phyloP scores from a whole-genome alignment of 164 flowering plant species.

The Sedum album region DNA sequence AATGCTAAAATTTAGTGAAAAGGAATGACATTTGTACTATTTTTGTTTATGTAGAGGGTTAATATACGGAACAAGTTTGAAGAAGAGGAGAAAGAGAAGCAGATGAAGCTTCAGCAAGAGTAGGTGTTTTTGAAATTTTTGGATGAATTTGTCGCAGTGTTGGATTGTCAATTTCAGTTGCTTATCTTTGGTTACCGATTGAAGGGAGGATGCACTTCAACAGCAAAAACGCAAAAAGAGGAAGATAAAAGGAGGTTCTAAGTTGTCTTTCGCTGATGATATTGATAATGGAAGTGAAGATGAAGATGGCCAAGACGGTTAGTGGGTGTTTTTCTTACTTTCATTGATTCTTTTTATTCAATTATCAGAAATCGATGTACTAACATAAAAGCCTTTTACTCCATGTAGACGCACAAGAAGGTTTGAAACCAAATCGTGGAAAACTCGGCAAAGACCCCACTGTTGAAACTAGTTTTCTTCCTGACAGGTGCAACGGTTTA shows the following conservation, averaged over 20 bases:
- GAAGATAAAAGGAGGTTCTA: slow-evolving; percentile 64
- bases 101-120: slow-evolving; percentile 92
- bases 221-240: slow-evolving; percentile 76
- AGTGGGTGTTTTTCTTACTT: slow-evolving; percentile 12
- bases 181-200: slow-evolving; percentile 3
- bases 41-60: slow-evolving; percentile 56
- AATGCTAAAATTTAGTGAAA: too few species aligned
- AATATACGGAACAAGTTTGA: slow-evolving; percentile 79
- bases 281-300: slow-evolving; percentile 71
- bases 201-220: slow-evolving; percentile 83
- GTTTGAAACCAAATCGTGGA: slow-evolving; percentile 29
- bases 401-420: slow-evolving; percentile 35
- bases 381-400: not conserved
- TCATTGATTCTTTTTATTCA: too few species aligned
- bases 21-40: too few species aligned
- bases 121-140: slow-evolving; percentile 25
- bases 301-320: slow-evolving; percentile 46
- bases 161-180: not conserved
- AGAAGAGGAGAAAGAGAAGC: slow-evolving; percentile 98
- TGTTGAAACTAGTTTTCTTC: slow-evolving; percentile 92
- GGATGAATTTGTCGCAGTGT: not conserved
- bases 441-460: slow-evolving; percentile 93
- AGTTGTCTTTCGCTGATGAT: slow-evolving; percentile 78
- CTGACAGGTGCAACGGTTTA: slow-evolving; percentile 61
- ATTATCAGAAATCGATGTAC: not conserved